Percentiles rank a stretch among this genome's conserved stretches.
Conservation (phyloP, 768 basidiomycete genomes). For the Hysterangium stoloniferum region DNA sequence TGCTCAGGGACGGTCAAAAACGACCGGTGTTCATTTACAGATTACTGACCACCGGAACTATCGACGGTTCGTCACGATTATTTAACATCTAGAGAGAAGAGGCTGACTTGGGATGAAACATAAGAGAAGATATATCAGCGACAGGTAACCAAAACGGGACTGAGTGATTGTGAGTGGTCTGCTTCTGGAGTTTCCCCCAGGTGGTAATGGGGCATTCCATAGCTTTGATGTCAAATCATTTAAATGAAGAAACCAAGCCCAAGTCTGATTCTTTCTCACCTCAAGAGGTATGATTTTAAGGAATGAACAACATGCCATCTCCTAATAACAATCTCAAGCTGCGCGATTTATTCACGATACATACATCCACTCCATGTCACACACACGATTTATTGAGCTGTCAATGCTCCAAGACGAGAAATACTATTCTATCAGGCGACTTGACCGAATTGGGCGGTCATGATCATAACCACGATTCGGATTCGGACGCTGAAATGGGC, state of each 20-base stretch:
- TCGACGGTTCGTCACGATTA: slow-evolving; percentile 57
- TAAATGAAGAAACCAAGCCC: slow-evolving; percentile 39
- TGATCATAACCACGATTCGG: slow-evolving; percentile 22
- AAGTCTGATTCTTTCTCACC: slow-evolving; percentile 82
- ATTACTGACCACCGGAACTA: slow-evolving; percentile 78
- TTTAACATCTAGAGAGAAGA: not conserved
- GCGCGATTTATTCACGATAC: slow-evolving; percentile 86
- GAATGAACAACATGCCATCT: slow-evolving; percentile 10
- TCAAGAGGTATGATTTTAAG: slow-evolving; percentile 57
- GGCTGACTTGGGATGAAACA: not conserved
- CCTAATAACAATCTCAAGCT: slow-evolving; percentile 40
- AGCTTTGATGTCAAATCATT: slow-evolving; percentile 62
- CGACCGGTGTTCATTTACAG: slow-evolving; percentile 85
- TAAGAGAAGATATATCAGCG: slow-evolving; percentile 88
- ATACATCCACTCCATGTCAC: slow-evolving; percentile 71
- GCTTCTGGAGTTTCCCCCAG: slow-evolving; percentile 20
- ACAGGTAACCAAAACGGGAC: slow-evolving; percentile 87
- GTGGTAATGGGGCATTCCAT: slow-evolving; percentile 8
- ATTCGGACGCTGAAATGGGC: slow-evolving; percentile 27
- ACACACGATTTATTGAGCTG: slow-evolving; percentile 92
- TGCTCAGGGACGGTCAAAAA: slow-evolving; percentile 83
- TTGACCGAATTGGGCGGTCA: slow-evolving; percentile 23
- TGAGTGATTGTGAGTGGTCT: slow-evolving; percentile 69
- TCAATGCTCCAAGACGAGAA: slow-evolving; percentile 38
- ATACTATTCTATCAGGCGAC: slow-evolving; percentile 13